Evolutionary conservation across 371 early-diverging fungal species (phyloP).

Genomic region (Apophysomyces sp.): DNA sequence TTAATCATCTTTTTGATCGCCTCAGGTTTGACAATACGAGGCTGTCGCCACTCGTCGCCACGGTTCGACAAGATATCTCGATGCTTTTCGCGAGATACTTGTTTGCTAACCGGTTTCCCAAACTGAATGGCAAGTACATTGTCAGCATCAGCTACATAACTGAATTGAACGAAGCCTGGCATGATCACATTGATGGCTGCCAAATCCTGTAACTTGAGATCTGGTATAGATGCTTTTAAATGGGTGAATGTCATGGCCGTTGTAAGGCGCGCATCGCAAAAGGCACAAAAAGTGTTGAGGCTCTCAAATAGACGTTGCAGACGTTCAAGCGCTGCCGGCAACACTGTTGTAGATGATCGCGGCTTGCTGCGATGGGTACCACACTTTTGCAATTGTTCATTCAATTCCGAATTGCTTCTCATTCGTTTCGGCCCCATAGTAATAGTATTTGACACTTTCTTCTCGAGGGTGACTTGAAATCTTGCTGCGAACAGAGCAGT

Average conservation of each 20-base stretch:
- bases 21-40: constrained; percentile 22
- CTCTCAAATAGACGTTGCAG: constrained; percentile 17
- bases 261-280: constrained; percentile 36
- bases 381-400: not conserved
- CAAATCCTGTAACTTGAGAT: constrained; percentile 26
- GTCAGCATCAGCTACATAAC: not conserved
- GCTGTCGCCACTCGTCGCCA: constrained; percentile 17
- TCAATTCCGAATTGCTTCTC: not conserved
- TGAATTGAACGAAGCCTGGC: constrained; percentile 30
- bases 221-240: constrained; percentile 23
- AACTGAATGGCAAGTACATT: constrained; percentile 13
- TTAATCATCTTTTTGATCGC: constrained; percentile 29
- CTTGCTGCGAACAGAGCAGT: too few species aligned
- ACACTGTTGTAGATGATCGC: not conserved
- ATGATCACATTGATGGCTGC: constrained; percentile 37
- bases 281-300: constrained; percentile 36
- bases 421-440: not conserved
- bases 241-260: constrained; percentile 26
- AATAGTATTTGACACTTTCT: not conserved
- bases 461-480: too few species aligned
- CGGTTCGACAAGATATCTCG: constrained; percentile 9
- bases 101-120: constrained; percentile 24
- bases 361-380: not conserved
- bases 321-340: not conserved
- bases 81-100: constrained; percentile 14